phyloP scores from a whole-genome alignment of 2,329 filamentous ascomycete species.

The Aureobasidium sp. region DNA sequence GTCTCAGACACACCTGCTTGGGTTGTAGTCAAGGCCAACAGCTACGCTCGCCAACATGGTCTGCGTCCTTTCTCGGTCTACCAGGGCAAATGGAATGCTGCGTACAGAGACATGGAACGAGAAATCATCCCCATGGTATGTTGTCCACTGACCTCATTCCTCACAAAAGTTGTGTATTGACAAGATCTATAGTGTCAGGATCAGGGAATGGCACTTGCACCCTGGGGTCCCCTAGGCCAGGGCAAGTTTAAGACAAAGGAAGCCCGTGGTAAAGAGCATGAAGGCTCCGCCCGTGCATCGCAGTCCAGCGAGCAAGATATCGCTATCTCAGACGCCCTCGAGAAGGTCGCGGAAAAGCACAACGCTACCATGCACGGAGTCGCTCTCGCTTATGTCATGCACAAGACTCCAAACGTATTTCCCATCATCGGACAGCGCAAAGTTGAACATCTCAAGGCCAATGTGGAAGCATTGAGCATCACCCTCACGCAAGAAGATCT shows the following conservation, averaged over 20 bases:
- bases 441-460: conserved; percentile 73
- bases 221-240: conserved; percentile 60
- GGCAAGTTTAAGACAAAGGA: conserved; percentile 49
- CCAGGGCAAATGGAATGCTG: conserved; percentile 47
- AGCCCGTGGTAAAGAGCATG: conserved; percentile 48
- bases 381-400: conserved; percentile 76
- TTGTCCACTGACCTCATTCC: not conserved
- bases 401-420: conserved; percentile 75
- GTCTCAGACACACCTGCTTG: conserved; percentile 49
- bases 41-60: conserved; percentile 45
- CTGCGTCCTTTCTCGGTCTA: conserved; percentile 44
- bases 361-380: conserved; percentile 20
- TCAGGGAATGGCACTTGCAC: conserved; percentile 50
- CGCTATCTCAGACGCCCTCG: conserved; percentile 63
- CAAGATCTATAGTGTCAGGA: conserved; percentile 29
- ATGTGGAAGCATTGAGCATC: conserved; percentile 73
- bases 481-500: conserved; percentile 69
- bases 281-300: conserved; percentile 33
- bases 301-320: conserved; percentile 50
- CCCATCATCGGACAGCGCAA: conserved; percentile 78
- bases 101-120: conserved; percentile 48
- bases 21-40: conserved; percentile 34
- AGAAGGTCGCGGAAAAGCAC: conserved; percentile 64
- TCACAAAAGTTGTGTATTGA: too few relatives aligned
- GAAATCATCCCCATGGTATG: conserved; percentile 51